Percentiles rank a stretch among this genome's conserved stretches.
phyloP scores from a whole-genome alignment of 441 rosid species.

The Aquilaria agallochum region DNA sequence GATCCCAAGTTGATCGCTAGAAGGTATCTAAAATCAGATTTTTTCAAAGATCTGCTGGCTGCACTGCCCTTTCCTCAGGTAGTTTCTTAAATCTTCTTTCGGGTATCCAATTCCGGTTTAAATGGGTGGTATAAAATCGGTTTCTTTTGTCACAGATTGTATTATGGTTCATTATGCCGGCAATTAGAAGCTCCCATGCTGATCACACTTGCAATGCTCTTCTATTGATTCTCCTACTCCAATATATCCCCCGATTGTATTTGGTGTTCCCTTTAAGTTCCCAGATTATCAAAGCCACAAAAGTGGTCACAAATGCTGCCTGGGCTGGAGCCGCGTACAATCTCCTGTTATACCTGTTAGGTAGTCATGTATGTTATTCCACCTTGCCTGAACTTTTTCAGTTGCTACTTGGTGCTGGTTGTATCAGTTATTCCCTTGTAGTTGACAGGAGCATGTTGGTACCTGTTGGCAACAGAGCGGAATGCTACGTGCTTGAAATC shows the following conservation, averaged over 20 bases:
- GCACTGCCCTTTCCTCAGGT: slow-evolving; percentile 97
- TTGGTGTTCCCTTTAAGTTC: slow-evolving; percentile 84
- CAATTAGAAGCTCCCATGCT: slow-evolving; percentile 54
- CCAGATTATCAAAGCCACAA: slow-evolving; percentile 70
- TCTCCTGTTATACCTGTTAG: slow-evolving; percentile 81
- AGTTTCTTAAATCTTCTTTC: background rate
- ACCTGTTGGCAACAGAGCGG: slow-evolving; percentile 69
- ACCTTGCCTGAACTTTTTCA: background rate
- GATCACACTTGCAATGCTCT: slow-evolving; percentile 77
- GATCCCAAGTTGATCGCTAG: slow-evolving; percentile 60
- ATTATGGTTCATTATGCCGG: slow-evolving; percentile 79
- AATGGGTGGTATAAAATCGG: background rate
- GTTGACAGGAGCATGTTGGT: slow-evolving; percentile 87
- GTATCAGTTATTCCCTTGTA: slow-evolving; percentile 26
- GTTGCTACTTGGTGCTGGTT: background rate
- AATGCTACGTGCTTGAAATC: slow-evolving; percentile 79
- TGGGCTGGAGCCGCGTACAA: slow-evolving; percentile 98
- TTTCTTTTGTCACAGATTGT: slow-evolving; percentile 52
- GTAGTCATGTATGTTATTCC: slow-evolving; percentile 70
- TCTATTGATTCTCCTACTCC: slow-evolving; percentile 78
- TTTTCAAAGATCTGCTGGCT: slow-evolving; percentile 67
- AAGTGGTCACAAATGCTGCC: slow-evolving; percentile 80
- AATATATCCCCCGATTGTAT: slow-evolving; percentile 74
- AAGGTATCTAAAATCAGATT: slow-evolving; percentile 70
- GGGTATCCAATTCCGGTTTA: background rate